phyloP scores from a whole-genome alignment of 2,329 filamentous ascomycete genomes.

The Mollisia scopiformis region DNA sequence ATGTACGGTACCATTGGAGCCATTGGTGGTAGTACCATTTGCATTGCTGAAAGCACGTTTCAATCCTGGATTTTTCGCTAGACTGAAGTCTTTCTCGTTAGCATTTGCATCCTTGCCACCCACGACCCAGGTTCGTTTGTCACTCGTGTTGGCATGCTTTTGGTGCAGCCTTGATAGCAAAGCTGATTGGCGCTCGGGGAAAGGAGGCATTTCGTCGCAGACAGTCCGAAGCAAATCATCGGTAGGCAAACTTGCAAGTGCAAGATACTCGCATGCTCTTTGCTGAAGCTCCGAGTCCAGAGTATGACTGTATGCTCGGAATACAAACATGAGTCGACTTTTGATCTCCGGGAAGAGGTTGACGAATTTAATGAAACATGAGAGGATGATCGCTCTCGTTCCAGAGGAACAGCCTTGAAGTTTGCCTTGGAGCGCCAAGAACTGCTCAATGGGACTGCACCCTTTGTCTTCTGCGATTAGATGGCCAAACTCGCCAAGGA shows the following conservation, averaged over 20 bases:
- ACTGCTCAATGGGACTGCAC: slow-evolving; percentile 96
- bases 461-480: slow-evolving; percentile 89
- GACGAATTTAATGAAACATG: slow-evolving; percentile 96
- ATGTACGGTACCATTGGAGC: slow-evolving; percentile 48
- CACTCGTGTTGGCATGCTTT: slow-evolving; percentile 89
- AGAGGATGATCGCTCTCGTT: slow-evolving; percentile 91
- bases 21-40: slow-evolving; percentile 41
- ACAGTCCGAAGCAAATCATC: slow-evolving; percentile 92
- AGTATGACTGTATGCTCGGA: slow-evolving; percentile 90
- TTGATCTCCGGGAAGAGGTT: slow-evolving; percentile 99
- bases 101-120: slow-evolving; percentile 92
- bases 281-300: slow-evolving; percentile 96
- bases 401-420: slow-evolving; percentile 85
- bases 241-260: slow-evolving; percentile 80
- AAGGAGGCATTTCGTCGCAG: slow-evolving; percentile 98
- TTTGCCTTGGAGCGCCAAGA: slow-evolving; percentile 88
- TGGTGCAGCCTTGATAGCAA: slow-evolving; percentile 90
- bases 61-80: slow-evolving; percentile 79
- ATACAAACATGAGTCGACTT: slow-evolving; percentile 87
- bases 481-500: slow-evolving; percentile 96
- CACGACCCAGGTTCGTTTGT: slow-evolving; percentile 97
- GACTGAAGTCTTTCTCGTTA: slow-evolving; percentile 76
- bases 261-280: slow-evolving; percentile 91
- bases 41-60: slow-evolving; percentile 80
- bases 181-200: slow-evolving; percentile 91